phyloP scores from a whole-genome alignment of 2,329 filamentous ascomycete genomes.

The Paecilomyces formosus region DNA sequence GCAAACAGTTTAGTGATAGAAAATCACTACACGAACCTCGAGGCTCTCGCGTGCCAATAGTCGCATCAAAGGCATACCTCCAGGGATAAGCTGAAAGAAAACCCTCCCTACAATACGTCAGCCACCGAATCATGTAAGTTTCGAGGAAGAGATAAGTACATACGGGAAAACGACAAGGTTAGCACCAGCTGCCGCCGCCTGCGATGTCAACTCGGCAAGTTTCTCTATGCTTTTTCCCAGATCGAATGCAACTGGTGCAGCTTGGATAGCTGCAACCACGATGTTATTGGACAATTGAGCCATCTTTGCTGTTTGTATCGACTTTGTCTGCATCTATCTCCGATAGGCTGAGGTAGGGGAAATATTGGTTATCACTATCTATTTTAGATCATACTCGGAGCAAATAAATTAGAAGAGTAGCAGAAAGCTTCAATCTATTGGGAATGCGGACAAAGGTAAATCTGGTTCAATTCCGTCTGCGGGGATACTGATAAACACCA shows the following conservation, averaged over 20 bases:
- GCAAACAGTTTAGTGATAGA: too few species aligned
- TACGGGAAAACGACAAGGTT: slow-evolving; percentile 31
- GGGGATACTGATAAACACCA: too few species aligned
- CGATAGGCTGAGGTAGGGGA: neutral
- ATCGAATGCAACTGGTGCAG: neutral
- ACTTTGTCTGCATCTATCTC: neutral
- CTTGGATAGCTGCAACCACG: neutral
- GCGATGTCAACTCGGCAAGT: slow-evolving; percentile 18
- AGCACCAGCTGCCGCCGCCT: slow-evolving; percentile 29
- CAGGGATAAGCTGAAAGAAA: neutral
- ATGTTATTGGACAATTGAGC: neutral
- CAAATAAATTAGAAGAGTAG: too few species aligned
- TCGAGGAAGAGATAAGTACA: neutral
- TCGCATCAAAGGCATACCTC: neutral
- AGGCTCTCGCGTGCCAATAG: slow-evolving; percentile 20
- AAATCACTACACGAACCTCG: slow-evolving; percentile 20
- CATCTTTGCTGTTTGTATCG: neutral
- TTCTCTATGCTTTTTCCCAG: neutral
- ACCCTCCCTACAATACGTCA: neutral
- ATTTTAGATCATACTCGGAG: too few species aligned
- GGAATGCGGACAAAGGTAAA: too few species aligned
- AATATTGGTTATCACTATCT: too few species aligned
- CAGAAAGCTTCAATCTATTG: too few species aligned
- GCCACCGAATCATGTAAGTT: neutral
- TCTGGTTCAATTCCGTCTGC: too few species aligned